Evolutionary conservation across 1,284 basidiomycete genomes (phyloP), one percentile per base, ranked within the genome.

Genomic region (Heterobasidion occidentale): DNA sequence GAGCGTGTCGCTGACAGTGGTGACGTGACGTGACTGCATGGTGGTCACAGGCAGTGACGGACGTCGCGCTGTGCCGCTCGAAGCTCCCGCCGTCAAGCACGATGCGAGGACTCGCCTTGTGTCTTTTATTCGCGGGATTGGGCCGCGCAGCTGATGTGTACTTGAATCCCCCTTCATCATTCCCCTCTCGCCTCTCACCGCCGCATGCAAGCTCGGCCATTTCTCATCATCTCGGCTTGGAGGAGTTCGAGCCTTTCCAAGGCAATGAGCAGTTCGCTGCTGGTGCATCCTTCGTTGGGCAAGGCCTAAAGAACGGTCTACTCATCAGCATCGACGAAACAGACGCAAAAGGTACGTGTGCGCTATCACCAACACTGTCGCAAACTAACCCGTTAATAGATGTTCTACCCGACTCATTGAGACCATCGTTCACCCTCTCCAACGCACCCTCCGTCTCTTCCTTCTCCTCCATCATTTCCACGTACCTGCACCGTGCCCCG

Each of bases 181-280:
- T 74, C 42, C 70, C 67, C 2, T 64, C 73, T 11, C 68, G 59
- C 15, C 67, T 83, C n/a, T 75, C 78, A 15, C 71, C 75, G 27
- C 72, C 77, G 38, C 75, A 82, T 56, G 83, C 84, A 53, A 83
- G 78, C 63, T 74, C 78, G 36, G 77, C 75, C 7, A 72, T 90
- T 42, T 78, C 87, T 19, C 80, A 78, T 57, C 86, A 90, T 64
- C 77, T 90, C 15, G 81, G 83, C 20, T 76, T 91, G 3, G 88
- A 90, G 60, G 70, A 71, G 34, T 84, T 84, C 60, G 85, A 88
- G 64, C 71, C 74, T 42, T 63, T 81, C 33, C 57, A 42, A 51
- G 67, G 64, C 55, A 77, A 77, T 59, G 57, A 60, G 45, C 62
- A 57, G 36, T 51, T 69, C n/a, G 55, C 62, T 46, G 63, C 54